Percentiles rank a stretch among this genome's conserved stretches.
Conservation (phyloP, 495 filamentous ascomycete species). For the Talaromyces stipitatus region DNA sequence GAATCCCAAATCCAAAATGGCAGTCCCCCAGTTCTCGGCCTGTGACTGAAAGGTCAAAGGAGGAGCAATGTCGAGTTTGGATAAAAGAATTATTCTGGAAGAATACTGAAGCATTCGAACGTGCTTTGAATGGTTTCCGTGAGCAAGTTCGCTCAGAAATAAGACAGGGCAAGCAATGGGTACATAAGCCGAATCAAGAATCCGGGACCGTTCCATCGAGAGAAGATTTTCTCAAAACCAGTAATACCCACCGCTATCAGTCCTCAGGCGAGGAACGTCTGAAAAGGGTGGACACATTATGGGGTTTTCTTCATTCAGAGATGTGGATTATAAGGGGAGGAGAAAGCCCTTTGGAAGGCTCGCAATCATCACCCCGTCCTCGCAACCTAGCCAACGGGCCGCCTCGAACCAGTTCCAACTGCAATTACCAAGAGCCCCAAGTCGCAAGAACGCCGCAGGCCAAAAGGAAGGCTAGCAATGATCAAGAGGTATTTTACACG, state of each 20-base stretch:
- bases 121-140: background rate
- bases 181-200: slow-evolving; percentile 6
- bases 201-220: slow-evolving; percentile 4
- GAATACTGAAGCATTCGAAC: background rate
- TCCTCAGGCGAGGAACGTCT: background rate
- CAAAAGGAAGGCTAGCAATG: slow-evolving; percentile 14
- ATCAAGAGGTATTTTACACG: slow-evolving; percentile 30
- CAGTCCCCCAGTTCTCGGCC: slow-evolving; percentile 3
- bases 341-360: background rate
- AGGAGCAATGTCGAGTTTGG: background rate
- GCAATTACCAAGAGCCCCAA: background rate
- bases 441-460: background rate
- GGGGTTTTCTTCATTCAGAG: background rate
- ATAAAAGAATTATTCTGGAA: slow-evolving; percentile 6
- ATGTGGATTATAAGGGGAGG: slow-evolving; percentile 1
- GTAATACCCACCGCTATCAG: background rate
- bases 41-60: background rate
- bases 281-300: slow-evolving; percentile 1
- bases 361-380: background rate
- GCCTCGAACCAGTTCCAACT: background rate
- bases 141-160: background rate
- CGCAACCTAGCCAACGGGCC: slow-evolving; percentile 5
- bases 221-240: slow-evolving; percentile 3
- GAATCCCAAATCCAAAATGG: slow-evolving; percentile 5
- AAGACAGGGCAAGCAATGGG: background rate